Conservation (phyloP, 495 filamentous ascomycete species). For the Cercophora samala region DNA sequence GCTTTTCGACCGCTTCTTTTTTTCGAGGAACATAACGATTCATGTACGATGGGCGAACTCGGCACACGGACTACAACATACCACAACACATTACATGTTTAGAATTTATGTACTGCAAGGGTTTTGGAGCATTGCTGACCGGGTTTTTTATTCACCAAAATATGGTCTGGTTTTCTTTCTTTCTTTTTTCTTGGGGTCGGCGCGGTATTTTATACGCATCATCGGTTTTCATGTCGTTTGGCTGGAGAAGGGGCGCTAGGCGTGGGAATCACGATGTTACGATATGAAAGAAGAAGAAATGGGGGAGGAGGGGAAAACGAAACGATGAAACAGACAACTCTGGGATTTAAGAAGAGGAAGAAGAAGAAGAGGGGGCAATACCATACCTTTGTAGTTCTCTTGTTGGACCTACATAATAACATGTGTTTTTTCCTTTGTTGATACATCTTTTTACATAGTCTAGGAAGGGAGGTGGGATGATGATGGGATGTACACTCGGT, state of each 20-base stretch:
- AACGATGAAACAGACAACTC: constrained; percentile 8
- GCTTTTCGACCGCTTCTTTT: constrained; percentile 1
- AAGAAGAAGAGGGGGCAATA: constrained; percentile 1
- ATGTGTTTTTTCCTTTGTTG: constrained; percentile 19
- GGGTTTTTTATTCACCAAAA: background rate
- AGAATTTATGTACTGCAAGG: background rate
- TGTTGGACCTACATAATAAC: constrained; percentile 12
- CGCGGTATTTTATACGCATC: constrained; percentile 5
- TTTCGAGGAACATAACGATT: background rate
- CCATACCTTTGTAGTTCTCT: constrained; percentile 12
- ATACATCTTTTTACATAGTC: constrained; percentile 8
- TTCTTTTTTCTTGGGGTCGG: constrained; percentile 7
- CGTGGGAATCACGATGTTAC: constrained; percentile 15
- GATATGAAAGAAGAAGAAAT: background rate
- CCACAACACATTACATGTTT: constrained; percentile 2
- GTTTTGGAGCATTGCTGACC: constrained; percentile 4
- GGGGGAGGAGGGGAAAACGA: background rate
- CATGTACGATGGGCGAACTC: constrained; percentile 1
- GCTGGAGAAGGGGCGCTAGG: background rate
- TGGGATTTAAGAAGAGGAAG: constrained; percentile 14
- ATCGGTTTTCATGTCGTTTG: constrained; percentile 7
- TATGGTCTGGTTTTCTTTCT: background rate
- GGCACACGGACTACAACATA: background rate
- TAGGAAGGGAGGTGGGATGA: background rate
- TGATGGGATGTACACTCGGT: background rate